Percentiles rank a stretch among this genome's conserved stretches.
phyloP scores from a whole-genome alignment of 768 basidiomycete species.

The Hygrocybe coccinea region DNA sequence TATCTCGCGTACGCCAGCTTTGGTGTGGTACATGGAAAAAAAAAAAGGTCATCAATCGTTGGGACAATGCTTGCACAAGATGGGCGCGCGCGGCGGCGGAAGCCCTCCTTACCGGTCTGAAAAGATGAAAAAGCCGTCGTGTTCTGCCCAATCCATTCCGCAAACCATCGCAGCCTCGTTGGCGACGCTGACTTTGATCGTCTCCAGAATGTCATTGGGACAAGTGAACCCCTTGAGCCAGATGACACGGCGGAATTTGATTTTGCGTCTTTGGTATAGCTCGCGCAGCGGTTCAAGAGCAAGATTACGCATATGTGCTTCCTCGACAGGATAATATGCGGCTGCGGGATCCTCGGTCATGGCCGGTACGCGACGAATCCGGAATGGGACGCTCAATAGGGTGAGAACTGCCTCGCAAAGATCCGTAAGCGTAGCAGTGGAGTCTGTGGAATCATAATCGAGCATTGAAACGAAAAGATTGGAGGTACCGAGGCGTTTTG shows the following conservation, averaged over 20 bases:
- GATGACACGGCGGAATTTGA: slow-evolving; percentile 85
- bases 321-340: slow-evolving; percentile 94
- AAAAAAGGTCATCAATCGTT: too few relatives aligned
- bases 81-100: not conserved
- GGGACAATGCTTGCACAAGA: too few relatives aligned
- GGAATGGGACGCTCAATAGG: slow-evolving; percentile 86
- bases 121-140: slow-evolving; percentile 95
- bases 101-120: slow-evolving; percentile 72
- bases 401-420: slow-evolving; percentile 93
- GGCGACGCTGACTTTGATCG: slow-evolving; percentile 79
- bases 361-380: slow-evolving; percentile 84
- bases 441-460: slow-evolving; percentile 93
- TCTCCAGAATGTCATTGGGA: slow-evolving; percentile 96
- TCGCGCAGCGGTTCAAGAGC: slow-evolving; percentile 88
- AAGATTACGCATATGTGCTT: slow-evolving; percentile 89
- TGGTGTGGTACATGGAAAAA: too few relatives aligned
- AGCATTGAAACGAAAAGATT: slow-evolving; percentile 97
- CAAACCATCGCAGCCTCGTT: slow-evolving; percentile 98
- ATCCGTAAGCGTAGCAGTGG: slow-evolving; percentile 90
- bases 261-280: slow-evolving; percentile 65
- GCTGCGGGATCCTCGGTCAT: slow-evolving; percentile 88
- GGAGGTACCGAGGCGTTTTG: slow-evolving; percentile 79
- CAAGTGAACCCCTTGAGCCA: slow-evolving; percentile 99
- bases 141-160: slow-evolving; percentile 99
- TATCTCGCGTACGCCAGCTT: slow-evolving; percentile 96